Evolutionary conservation across 2,329 filamentous ascomycete genomes (phyloP), one percentile per base, ranked within the genome.

Genomic region (Cryphonectria naterciae): DNA sequence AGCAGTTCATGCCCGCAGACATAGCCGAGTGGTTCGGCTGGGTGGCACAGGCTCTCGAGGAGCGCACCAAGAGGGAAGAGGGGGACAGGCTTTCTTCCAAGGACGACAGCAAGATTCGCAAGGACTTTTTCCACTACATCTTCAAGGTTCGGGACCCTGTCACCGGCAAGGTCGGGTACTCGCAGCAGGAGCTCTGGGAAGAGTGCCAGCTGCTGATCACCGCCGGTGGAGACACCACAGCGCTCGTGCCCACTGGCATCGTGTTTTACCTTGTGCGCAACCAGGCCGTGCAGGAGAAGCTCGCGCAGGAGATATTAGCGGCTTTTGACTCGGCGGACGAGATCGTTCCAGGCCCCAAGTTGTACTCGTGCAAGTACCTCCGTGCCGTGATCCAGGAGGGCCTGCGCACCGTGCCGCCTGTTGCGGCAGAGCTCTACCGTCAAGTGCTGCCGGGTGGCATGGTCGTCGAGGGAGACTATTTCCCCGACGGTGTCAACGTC

Each of bases 101-200:
- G 5, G 58, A 68, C 1, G 69, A 73, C 13, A 60, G 25, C 7
- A 68, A 73, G 11, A 35, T 13, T 1, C 72, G 74, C 66, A 77
- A 73, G 32, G 76, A 77, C 69, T 76, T 77, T 46, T 77, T 77
- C 35, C 72, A 76, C 43, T 74, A 76, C 46, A 70, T 77, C 25
- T 70, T 75, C 63, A 54, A 71, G 22, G 72, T 74, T 0, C 66
- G 68, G 15, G 76, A 77, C 5, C 76, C 76, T 2, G 72, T 75
- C 54, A 77, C 76, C 1, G 76, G 76, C 49, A 69, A 69, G n/a
- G 46, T 39, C 2, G 76, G 76, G 17, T 77, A 76, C 52, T 74
- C 62, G 10, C 32, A 65, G 0, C 62, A 73, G 2, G 76, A 78
- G 54, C 72, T 78, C 8, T 76, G 71, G 32, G 75, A 75, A 25